Evolutionary conservation across 768 basidiomycete species (phyloP), one percentile per base, ranked within the genome.

Genomic region (Tulasnella sp.): DNA sequence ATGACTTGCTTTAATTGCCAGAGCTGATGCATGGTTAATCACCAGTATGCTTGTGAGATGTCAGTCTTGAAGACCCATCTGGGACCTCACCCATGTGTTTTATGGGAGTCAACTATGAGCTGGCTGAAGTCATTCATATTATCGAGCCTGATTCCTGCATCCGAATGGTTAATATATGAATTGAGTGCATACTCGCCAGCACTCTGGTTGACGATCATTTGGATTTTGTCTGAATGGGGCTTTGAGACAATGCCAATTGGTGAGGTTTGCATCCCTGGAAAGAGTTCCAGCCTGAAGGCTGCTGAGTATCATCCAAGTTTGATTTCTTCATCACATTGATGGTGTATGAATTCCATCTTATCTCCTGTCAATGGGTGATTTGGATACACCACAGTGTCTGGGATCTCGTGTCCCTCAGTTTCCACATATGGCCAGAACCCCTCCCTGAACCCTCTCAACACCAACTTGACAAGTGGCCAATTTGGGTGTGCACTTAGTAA

Each of bases 1-100:
- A 72, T 65, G 0, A 75, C 54, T 38, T 77, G 76, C 15, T 72
- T 73, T 0, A 77, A 58, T 48, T 78, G 74, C 76, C 75, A 77
- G 0, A 65, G 43, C 0, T 69, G 73, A 48, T 76, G 71, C 63
- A 76, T 66, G 0, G 75, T 76, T 8, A 75, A 52, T 0, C 69
- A 66, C 0, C 70, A 62, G 29, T 75, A 78, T 0, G 76, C 77
- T 11, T 72, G 65, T 0, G 68, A 58, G 0, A 78, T 68, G 51
- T 78, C 73, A 0, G 72, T 71, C 34, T 76, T 77, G 65, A 67
- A 75, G 0, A 70, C 26, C 4, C 42, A 41, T 43, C 24, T 19
- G 15, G 23, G 64, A n/a, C 26, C 47, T 30, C 45, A 24, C 29
- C 3, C 65, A 38, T 17, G 29, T 34, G 23, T 24, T 30, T 41